Evolutionary conservation across 208 protist species (phyloP).

Genomic region (Trypanosoma cruzi): DNA sequence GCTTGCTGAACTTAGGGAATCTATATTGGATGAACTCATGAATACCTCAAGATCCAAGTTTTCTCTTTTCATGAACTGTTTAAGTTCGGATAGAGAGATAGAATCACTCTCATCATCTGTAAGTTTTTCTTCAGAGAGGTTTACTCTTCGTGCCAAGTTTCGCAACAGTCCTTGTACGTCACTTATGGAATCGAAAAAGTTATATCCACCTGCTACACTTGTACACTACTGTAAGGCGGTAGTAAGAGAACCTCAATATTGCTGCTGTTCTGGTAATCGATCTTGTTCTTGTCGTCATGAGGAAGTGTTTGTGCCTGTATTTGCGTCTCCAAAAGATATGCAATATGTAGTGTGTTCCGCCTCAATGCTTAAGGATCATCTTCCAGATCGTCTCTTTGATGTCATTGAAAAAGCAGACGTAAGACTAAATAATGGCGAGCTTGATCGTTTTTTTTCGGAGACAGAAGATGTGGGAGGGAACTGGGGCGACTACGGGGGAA

Average conservation of each 20-base stretch:
- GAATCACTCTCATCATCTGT: conserved; percentile 33
- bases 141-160: conserved; percentile 40
- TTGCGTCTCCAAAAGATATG: conserved; percentile 56
- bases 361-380: conserved; percentile 87
- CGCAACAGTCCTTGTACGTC: conserved; percentile 27
- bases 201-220: conserved; percentile 68
- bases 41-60: conserved; percentile 63
- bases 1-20: conserved; percentile 73
- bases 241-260: conserved; percentile 6
- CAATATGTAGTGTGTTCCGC: conserved; percentile 69
- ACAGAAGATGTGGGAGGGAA: background rate
- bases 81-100: conserved; percentile 34
- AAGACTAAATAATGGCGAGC: conserved; percentile 52
- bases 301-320: conserved; percentile 63
- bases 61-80: conserved; percentile 56
- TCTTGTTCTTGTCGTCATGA: conserved; percentile 37
- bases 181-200: conserved; percentile 20
- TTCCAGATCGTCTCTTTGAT: conserved; percentile 78
- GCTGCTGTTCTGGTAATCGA: conserved; percentile 6
- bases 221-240: conserved; percentile 79
- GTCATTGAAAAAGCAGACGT: conserved; percentile 43
- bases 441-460: conserved; percentile 77
- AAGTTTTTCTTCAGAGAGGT: conserved; percentile 28
- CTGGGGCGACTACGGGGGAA: background rate
- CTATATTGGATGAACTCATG: conserved; percentile 71